Evolutionary conservation across 2,329 filamentous ascomycete genomes (phyloP), one percentile per base, ranked within the genome.

Genomic region (Calonectria ilicicola): DNA sequence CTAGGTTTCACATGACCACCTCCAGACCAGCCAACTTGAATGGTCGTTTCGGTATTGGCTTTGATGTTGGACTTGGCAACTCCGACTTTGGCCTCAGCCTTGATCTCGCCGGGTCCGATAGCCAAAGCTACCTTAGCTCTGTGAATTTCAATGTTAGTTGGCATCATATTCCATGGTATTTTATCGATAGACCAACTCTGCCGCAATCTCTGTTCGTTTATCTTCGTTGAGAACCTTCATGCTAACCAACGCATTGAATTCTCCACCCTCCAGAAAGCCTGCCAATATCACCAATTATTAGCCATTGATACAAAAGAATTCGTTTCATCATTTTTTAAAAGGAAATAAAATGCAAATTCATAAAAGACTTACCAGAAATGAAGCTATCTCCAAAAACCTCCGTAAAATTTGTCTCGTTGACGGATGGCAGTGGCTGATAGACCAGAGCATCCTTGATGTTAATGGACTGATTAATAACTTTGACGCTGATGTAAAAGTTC

Each of bases 401-500:
- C 2, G 26, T 27, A 19, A 53, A 53, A 19, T 53, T 53, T 26
- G 19, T 32, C 19, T 32, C 49, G 4, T 53, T 29, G 10, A 53
- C 49, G 5, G 29, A 32, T 32, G 29, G 29, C 29, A 32, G 9
- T 5, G 29, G 27, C 27, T 27, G 17, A 32, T 27, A n/a, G 27
- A 32, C 19, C 53, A 42, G 26, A 51, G 38, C 29, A 12, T 65
- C 68, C 27, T 65, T 53, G 6, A 77, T 7, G 9, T 49, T 69
- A 2, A 32, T 53, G 3, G 29, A 69, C 29, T 70, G 29, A 21
- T 63, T 71, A 42, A 70, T 47, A 1, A 77, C 72, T 8, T 73
- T 69, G 19, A 77, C 66, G 0, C 26, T 56, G 3, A 75, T 21
- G 10, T 65, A 21, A 1, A 73, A 17, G n/a, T 63, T 77, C 2